Conservation (phyloP, 805 yeast genomes). For the Candida succiphila region DNA sequence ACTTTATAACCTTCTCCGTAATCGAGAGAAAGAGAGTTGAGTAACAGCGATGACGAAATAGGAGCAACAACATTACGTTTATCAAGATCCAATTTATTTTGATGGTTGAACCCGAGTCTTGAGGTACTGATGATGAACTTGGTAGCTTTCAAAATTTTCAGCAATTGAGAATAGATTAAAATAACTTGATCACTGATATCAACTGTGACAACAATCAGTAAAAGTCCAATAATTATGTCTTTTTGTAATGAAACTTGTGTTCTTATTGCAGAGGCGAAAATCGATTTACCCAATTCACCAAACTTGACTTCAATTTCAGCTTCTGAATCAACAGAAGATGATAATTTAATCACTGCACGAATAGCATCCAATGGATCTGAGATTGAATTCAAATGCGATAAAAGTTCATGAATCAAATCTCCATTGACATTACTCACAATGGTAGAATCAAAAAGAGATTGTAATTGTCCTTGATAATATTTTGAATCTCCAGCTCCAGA, state of each 20-base stretch:
- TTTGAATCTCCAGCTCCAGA: slow-evolving; percentile 16
- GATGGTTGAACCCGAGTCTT: neutral
- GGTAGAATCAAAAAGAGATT: slow-evolving; percentile 28
- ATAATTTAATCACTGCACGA: slow-evolving; percentile 23
- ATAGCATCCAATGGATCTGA: slow-evolving; percentile 26
- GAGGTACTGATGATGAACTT: neutral
- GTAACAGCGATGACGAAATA: neutral
- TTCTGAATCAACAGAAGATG: slow-evolving; percentile 8
- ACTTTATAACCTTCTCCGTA: slow-evolving; percentile 16
- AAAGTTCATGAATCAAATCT: slow-evolving; percentile 25
- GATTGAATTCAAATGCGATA: slow-evolving; percentile 28
- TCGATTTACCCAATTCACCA: slow-evolving; percentile 14
- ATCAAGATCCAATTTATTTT: neutral
- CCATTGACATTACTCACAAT: slow-evolving; percentile 32
- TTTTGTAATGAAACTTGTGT: slow-evolving; percentile 9
- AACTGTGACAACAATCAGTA: slow-evolving; percentile 19
- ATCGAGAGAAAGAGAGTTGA: neutral
- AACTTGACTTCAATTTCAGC: slow-evolving; percentile 1
- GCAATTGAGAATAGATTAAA: slow-evolving; percentile 11
- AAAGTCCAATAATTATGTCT: slow-evolving; percentile 14
- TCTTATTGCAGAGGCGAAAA: slow-evolving; percentile 12
- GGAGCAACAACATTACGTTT: neutral
- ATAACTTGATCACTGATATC: slow-evolving; percentile 20
- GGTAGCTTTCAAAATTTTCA: slow-evolving; percentile 1
- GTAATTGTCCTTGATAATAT: no score